Evolutionary conservation across 306 rosid species (phyloP).

Genomic region (Cucumis cinereus): DNA sequence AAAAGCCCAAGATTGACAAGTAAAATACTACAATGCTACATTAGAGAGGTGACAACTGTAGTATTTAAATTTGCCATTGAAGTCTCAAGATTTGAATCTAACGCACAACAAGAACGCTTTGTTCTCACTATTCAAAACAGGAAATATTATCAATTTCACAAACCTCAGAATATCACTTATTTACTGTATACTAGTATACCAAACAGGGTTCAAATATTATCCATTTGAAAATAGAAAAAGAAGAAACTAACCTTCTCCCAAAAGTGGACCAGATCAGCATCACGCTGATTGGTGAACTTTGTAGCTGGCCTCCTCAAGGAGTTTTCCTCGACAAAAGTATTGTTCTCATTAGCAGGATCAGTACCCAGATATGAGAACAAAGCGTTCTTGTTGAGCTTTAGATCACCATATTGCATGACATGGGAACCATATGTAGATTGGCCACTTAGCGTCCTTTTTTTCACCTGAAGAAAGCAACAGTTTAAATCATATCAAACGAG

Average conservation of each 20-base stretch:
- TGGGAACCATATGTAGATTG: constrained; percentile 65
- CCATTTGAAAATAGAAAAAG: constrained; percentile 3
- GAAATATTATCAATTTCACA: no score
- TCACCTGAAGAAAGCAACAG: constrained; percentile 47
- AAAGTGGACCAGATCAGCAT: constrained; percentile 93
- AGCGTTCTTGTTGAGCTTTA: constrained; percentile 27
- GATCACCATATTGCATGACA: constrained; percentile 92
- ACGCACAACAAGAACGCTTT: no score
- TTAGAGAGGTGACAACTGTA: background rate
- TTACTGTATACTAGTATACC: background rate
- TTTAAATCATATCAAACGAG: background rate
- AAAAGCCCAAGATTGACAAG: background rate
- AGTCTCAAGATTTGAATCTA: background rate
- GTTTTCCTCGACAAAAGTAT: constrained; percentile 50
- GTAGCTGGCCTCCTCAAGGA: constrained; percentile 44
- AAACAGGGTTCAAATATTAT: background rate
- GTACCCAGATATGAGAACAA: constrained; percentile 63
- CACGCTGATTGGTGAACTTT: constrained; percentile 69
- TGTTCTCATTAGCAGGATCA: constrained; percentile 86
- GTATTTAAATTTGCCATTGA: background rate
- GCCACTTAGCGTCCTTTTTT: constrained; percentile 46
- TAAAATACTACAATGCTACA: background rate
- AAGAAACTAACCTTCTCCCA: constrained; percentile 68
- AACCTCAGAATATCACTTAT: background rate
- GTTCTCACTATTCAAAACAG: background rate